phyloP scores from a whole-genome alignment of 768 basidiomycete species.

The Pleurotus cornucopiae region DNA sequence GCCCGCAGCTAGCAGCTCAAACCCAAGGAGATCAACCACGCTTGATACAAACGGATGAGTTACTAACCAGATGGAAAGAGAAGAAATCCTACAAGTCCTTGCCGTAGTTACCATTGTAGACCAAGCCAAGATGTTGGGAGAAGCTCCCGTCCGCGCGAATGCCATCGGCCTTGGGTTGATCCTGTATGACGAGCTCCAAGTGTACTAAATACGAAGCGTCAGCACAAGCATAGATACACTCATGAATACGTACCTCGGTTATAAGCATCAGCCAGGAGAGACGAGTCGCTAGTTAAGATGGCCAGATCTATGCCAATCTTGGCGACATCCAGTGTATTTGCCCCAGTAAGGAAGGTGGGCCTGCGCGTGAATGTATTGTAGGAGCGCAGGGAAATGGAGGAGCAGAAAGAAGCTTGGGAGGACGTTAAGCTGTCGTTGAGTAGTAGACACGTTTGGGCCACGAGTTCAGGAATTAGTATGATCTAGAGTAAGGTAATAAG shows the following conservation, averaged over 20 bases:
- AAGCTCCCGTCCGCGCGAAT: slow-evolving; percentile 52
- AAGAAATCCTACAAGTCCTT: slow-evolving; percentile 31
- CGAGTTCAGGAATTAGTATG: slow-evolving; percentile 58
- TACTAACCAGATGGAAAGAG: not conserved
- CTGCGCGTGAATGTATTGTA: slow-evolving; percentile 41
- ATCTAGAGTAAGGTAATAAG: slow-evolving; percentile 27
- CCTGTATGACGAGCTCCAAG: slow-evolving; percentile 44
- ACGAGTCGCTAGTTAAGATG: slow-evolving; percentile 36
- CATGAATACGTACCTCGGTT: slow-evolving; percentile 14
- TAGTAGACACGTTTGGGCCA: slow-evolving; percentile 52
- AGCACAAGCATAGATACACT: not conserved
- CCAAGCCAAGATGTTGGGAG: slow-evolving; percentile 52
- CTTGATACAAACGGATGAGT: slow-evolving; percentile 24
- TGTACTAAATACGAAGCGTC: slow-evolving; percentile 30
- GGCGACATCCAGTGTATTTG: slow-evolving; percentile 63
- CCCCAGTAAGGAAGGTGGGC: slow-evolving; percentile 52
- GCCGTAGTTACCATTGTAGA: slow-evolving; percentile 73
- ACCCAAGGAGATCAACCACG: slow-evolving; percentile 54
- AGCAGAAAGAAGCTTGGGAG: slow-evolving; percentile 40
- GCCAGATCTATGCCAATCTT: slow-evolving; percentile 54
- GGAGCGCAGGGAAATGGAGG: slow-evolving; percentile 43
- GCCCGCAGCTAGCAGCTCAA: slow-evolving; percentile 57
- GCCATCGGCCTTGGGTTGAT: slow-evolving; percentile 51
- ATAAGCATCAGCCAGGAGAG: slow-evolving; percentile 47
- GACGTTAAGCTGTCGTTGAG: slow-evolving; percentile 43